Evolutionary conservation across 345 rosid genomes (phyloP), one percentile per base, ranked within the genome.

Genomic region (Capsella bursapastoris): DNA sequence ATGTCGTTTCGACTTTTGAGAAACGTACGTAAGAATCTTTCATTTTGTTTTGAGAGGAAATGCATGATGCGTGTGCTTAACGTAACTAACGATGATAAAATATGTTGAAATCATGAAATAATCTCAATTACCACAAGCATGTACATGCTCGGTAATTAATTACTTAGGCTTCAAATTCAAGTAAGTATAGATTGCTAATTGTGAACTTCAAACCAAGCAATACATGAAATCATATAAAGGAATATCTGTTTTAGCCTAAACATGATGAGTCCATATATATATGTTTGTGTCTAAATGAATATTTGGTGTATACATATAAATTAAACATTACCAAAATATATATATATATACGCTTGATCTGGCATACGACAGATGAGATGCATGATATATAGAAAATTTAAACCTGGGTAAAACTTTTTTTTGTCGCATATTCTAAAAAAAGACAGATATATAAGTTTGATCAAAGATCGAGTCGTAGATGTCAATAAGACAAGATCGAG

Each of bases 121-220:
- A 22, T 44, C 11, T 71, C 31, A 60, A n/a, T 27, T 49, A 60
- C 41, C 58, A 60, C 10, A 48, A 38, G 1, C 57, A 48, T 28
- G 50, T 64, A 55, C 48, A 55, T 56, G 47, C 51, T 34, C 14
- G 25, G 3, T 27, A 64, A 8, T 64, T 27, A 64, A 8, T 56
- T 34, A 55, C 18, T 6, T n/a, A 56, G 14, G 50, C 71, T 53
- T 73, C 51, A 37, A 45, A 64, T 35, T 22, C 31, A 64, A 64
- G 77, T 63, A 72, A 60, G 48, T 57, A 45, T 73, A 65, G 57
- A 57, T 34, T 56, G 71, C 31, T 35, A 55, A 64, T 32, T 55
- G 49, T 34, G 37, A 64, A 25, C 58, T 73, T 32, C 25, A 34
- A 65, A 65, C 31, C 8, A 72, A 63, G 69, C 62, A 63, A 72